Conservation (phyloP, 2,329 filamentous ascomycete species). For the Amauroascus niger region DNA sequence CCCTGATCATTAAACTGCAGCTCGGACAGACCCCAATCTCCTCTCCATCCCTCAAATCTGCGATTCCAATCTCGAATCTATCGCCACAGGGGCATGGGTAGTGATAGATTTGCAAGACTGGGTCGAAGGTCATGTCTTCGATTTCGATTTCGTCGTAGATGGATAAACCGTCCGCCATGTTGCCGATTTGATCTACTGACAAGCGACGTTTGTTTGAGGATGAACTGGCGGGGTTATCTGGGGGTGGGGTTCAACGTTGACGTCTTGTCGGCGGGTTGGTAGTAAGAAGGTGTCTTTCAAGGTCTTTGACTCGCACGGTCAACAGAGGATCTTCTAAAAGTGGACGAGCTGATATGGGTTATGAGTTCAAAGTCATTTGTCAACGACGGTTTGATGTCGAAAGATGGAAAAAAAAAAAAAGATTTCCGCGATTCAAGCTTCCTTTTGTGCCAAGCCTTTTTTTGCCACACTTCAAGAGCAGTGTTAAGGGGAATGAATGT, state of each 20-base stretch:
- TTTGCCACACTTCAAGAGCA: too few relatives aligned
- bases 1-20: slow-evolving; percentile 90
- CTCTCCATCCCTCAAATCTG: slow-evolving; percentile 75
- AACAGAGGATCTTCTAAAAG: too few relatives aligned
- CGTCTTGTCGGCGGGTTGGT: neutral
- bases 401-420: neutral
- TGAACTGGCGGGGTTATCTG: neutral
- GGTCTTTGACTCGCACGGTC: too few relatives aligned
- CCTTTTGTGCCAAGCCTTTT: slow-evolving; percentile 1
- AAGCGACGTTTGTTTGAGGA: too few relatives aligned
- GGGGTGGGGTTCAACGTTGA: neutral
- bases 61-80: slow-evolving; percentile 80
- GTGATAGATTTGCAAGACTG: slow-evolving; percentile 74
- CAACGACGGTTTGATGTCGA: neutral
- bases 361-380: neutral
- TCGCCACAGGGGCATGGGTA: slow-evolving; percentile 97
- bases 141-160: slow-evolving; percentile 98
- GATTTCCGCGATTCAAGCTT: neutral
- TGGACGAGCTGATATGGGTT: neutral
- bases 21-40: slow-evolving; percentile 97
- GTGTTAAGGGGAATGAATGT: too few relatives aligned
- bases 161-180: slow-evolving; percentile 56
- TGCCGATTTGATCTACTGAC: too few relatives aligned
- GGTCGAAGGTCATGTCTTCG: slow-evolving; percentile 93
- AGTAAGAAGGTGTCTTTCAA: neutral